Conservation (phyloP, 2,329 filamentous ascomycete genomes). For the Lasiodiplodia citricola region DNA sequence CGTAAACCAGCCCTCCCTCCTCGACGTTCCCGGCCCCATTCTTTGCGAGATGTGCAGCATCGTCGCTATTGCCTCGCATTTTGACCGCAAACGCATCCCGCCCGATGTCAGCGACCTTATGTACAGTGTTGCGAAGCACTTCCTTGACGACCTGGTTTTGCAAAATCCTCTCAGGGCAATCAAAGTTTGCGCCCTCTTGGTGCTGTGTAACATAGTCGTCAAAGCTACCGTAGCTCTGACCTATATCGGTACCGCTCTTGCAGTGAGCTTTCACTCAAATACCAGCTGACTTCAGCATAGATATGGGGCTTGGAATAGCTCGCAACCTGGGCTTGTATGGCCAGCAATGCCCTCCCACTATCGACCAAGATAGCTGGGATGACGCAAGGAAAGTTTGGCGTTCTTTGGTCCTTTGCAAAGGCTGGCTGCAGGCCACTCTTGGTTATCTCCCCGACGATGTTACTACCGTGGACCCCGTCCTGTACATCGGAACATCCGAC, state of each 20-base stretch:
- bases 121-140: constrained; percentile 30
- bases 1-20: not conserved
- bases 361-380: not conserved
- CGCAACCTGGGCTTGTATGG: not conserved
- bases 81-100: not conserved
- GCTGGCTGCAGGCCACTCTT: not conserved
- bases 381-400: not conserved
- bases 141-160: constrained; percentile 30
- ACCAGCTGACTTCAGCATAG: not conserved
- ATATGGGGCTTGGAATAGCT: not conserved
- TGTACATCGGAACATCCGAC: not conserved
- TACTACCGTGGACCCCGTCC: not conserved
- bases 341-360: not conserved
- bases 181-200: constrained; percentile 32
- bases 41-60: not conserved
- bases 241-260: constrained; percentile 30
- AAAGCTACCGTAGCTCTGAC: constrained; percentile 32
- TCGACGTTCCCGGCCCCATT: not conserved
- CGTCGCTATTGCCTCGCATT: not conserved
- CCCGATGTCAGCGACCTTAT: constrained; percentile 28
- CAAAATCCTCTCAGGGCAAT: constrained; percentile 32
- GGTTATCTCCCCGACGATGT: not conserved
- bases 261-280: not conserved
- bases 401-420: not conserved
- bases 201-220: constrained; percentile 33